Evolutionary conservation across 176 grass and related monocot genomes (phyloP).

Genomic region (sorghum (Sorghum bicolor)): Sorghum_bicolor_NCBIv3 NC_012870.2:5993001-5993500

Average conservation of each 20-base stretch:
- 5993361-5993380: conserved; percentile 36
- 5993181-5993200: neutral
- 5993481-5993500: conserved; percentile 32
- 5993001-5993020: neutral
- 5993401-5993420: conserved; percentile 49
- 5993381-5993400: conserved; percentile 41
- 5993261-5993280: conserved; percentile 92
- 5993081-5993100: neutral
- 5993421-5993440: conserved; percentile 50
- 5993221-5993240: conserved; percentile 76
- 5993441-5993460: conserved; percentile 51
- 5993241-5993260: conserved; percentile 77
- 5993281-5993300: conserved; percentile 81
- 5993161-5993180: neutral
- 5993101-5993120: neutral
- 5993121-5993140: neutral
- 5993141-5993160: no score
- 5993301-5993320: conserved; percentile 19
- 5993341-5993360: neutral
- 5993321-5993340: neutral
- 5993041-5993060: neutral
- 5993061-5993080: neutral
- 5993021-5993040: neutral
- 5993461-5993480: conserved; percentile 45
- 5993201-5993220: conserved; percentile 5